Conservation (phyloP, 176 grass and related monocot species). For the Triticum urartu region DNA sequence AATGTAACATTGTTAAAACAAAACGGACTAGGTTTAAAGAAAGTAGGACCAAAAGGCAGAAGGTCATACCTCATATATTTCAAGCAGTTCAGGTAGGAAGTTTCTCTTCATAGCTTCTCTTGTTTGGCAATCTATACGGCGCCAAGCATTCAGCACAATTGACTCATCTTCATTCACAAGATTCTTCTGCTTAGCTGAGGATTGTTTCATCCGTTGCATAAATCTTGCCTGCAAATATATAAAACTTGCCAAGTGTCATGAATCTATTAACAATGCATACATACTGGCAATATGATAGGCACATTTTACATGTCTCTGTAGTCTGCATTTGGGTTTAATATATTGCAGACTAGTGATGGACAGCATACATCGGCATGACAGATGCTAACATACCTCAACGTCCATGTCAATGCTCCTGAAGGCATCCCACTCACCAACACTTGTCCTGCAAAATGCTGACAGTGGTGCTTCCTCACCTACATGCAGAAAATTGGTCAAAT, state of each 20-base stretch:
- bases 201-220: conserved; percentile 46
- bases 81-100: conserved; percentile 71
- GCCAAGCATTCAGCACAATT: conserved; percentile 73
- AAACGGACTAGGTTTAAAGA: neutral
- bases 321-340: conserved; percentile 3
- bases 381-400: conserved; percentile 50
- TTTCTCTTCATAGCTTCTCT: conserved; percentile 74
- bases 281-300: neutral
- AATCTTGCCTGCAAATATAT: conserved; percentile 51
- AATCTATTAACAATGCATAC: conserved; percentile 1
- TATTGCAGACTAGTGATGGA: neutral
- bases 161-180: conserved; percentile 48
- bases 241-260: neutral
- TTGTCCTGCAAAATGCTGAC: conserved; percentile 83
- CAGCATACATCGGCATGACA: neutral
- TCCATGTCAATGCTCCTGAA: conserved; percentile 95
- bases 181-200: conserved; percentile 49
- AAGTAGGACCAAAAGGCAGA: neutral
- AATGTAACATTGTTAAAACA: neutral
- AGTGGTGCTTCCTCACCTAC: conserved; percentile 65
- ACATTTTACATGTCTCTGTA: neutral
- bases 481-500: conserved; percentile 13
- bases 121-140: conserved; percentile 66
- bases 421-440: conserved; percentile 69
- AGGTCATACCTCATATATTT: conserved; percentile 65